Evolutionary conservation across 768 basidiomycete species (phyloP), one percentile per base, ranked within the genome.

Genomic region (Hortiboletus campestris): DNA sequence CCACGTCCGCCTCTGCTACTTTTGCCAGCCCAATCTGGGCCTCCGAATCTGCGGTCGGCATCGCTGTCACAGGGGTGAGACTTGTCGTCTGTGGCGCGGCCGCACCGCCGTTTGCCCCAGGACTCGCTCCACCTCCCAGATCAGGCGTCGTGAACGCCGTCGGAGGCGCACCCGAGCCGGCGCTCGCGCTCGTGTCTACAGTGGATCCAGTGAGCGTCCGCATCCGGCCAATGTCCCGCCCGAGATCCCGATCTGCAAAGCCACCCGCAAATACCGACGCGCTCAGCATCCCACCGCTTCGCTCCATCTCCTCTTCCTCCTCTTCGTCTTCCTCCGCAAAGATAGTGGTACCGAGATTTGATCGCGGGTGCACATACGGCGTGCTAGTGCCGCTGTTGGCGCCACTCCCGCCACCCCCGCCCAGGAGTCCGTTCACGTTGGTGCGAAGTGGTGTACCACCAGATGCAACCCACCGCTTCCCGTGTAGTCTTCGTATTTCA

Each of bases 1-100:
- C 91, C 50, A 84, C 73, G 67, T 94, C 91, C 14, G 91, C 83
- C 56, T 91, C 89, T 0, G 91, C 90, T 7, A 93, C 86, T 71
- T 91, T 91, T 32, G 83, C 86, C 45, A 92, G 71, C 16, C 91
- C 91, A 34, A 87, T 75, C 72, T 89, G 88, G 32, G 82, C 77
- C 72, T 92, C 91, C 16, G 78, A 75, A 57, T 91, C 89, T 3
- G 79, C 76, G 1, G 90, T 91, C 16, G 84, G 81, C 51, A 93
- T 75, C 28, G 89, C 84, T 13, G 82, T 80, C 10, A 91, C 84
- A 1, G 89, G 88, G 10, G 84, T 84, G 32, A 90, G 75, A 6
- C 87, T 80, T 31, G 84, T 79, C 28, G 81, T 74, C 10, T 79
- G 76, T 4, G 81, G 72, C 12, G 74, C 67, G 2, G 70, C 63